A percentile compares a stretch with the other conserved stretches of the same genome.
These are phyloP conservation scores for Takashimella koratensis DNA, from an alignment of 1,284 basidiomycete genomes.

Conservation along the genomic window DNA sequence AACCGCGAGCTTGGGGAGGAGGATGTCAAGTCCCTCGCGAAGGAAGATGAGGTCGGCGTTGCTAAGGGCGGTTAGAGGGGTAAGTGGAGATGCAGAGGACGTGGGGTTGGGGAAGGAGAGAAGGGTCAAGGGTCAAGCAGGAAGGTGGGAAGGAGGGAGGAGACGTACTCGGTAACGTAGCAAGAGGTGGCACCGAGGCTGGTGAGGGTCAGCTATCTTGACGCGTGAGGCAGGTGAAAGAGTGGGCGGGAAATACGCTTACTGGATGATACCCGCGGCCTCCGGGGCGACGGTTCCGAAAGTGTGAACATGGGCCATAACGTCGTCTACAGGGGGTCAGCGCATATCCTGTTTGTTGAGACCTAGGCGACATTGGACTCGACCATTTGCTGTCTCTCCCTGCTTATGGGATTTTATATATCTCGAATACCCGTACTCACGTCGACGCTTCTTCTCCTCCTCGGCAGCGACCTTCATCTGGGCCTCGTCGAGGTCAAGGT, in stretches of 20 bases:
- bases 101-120: not conserved
- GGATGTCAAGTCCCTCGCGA: slow-evolving; percentile 75
- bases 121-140: not conserved
- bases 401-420: too few species aligned
- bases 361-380: not conserved
- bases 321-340: slow-evolving; percentile 60
- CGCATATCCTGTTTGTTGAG: not conserved
- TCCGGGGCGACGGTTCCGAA: slow-evolving; percentile 92
- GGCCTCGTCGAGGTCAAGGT: slow-evolving; percentile 82
- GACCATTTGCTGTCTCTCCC: too few species aligned
- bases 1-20: slow-evolving; percentile 81
- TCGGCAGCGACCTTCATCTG: slow-evolving; percentile 89
- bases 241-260: slow-evolving; percentile 42
- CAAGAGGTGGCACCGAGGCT: slow-evolving; percentile 96
- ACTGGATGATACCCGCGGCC: slow-evolving; percentile 97
- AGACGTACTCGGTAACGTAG: slow-evolving; percentile 89
- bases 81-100: too few species aligned
- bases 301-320: slow-evolving; percentile 99
- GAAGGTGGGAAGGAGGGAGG: too few species aligned
- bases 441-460: slow-evolving; percentile 96
- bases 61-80: slow-evolving; percentile 49
- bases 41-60: slow-evolving; percentile 98
- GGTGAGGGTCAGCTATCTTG: slow-evolving; percentile 5
- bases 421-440: too few species aligned
- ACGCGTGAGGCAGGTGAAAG: too few species aligned